Evolutionary conservation across 1,284 basidiomycete genomes (phyloP).

Genomic region (Flammula alnicola): DNA sequence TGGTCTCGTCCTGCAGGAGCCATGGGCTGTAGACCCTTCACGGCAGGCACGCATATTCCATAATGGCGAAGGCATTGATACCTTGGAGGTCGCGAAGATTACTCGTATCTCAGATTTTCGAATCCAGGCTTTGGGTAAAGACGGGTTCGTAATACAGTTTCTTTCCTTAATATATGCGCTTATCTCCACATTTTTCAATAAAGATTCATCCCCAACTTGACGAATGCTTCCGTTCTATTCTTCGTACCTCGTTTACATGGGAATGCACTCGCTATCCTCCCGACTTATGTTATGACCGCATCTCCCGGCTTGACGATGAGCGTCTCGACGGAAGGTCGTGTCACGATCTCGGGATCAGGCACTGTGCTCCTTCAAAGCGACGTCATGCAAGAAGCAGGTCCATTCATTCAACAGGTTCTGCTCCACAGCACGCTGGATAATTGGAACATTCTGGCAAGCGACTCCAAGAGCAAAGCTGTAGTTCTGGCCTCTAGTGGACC

Average conservation of each 20-base stretch:
- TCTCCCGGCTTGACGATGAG: constrained; percentile 32
- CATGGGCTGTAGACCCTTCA: constrained; percentile 29
- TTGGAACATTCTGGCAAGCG: constrained; percentile 18
- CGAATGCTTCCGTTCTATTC: constrained; percentile 33
- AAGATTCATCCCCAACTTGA: constrained; percentile 24
- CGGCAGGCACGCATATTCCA: background rate
- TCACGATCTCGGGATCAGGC: constrained; percentile 34
- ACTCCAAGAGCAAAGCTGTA: constrained; percentile 6
- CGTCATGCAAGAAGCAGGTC: background rate
- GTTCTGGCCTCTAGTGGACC: constrained; percentile 5
- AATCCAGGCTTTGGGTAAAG: constrained; percentile 36
- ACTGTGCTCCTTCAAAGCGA: constrained; percentile 19
- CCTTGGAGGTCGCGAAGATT: constrained; percentile 31
- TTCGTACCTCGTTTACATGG: constrained; percentile 33
- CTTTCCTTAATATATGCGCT: constrained; percentile 1
- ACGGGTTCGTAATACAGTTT: constrained; percentile 31
- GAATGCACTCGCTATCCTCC: constrained; percentile 29
- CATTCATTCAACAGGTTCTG: constrained; percentile 11
- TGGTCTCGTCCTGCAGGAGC: constrained; percentile 16
- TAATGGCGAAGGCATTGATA: constrained; percentile 7
- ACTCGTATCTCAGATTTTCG: constrained; percentile 28
- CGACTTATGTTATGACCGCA: constrained; percentile 37
- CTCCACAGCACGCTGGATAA: constrained; percentile 6
- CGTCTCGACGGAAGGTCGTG: constrained; percentile 29
- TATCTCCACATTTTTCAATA: background rate